Conservation (phyloP, 345 rosid genomes). For the Salix viminalis region DNA sequence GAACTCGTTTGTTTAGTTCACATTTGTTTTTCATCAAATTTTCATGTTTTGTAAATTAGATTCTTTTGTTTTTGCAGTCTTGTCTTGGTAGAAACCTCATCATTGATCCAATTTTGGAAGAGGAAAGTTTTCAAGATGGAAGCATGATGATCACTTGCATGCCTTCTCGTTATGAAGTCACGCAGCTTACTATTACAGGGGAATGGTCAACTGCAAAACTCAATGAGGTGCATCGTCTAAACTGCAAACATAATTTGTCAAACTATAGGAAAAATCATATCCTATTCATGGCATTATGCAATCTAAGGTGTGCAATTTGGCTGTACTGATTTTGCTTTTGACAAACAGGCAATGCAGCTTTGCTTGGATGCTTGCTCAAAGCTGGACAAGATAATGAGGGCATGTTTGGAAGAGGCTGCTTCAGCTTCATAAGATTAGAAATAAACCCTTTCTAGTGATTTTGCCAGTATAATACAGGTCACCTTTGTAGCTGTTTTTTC, state of each 20-base stretch:
- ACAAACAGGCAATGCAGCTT: slow-evolving; percentile 81
- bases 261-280: neutral
- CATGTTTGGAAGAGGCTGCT: slow-evolving; percentile 69
- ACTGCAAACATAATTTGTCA: neutral
- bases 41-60: neutral
- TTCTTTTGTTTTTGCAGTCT: slow-evolving; percentile 42
- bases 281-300: neutral
- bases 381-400: slow-evolving; percentile 78
- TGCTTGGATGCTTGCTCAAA: slow-evolving; percentile 80
- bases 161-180: slow-evolving; percentile 88
- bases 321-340: slow-evolving; percentile 6
- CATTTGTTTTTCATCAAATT: neutral
- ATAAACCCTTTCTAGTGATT: neutral
- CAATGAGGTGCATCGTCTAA: slow-evolving; percentile 52
- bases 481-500: neutral
- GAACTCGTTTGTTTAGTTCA: neutral
- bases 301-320: neutral
- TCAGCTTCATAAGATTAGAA: slow-evolving; percentile 45
- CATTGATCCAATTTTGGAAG: slow-evolving; percentile 76
- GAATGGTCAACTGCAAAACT: slow-evolving; percentile 79
- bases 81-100: slow-evolving; percentile 69
- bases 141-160: slow-evolving; percentile 72
- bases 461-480: neutral
- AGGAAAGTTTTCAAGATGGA: slow-evolving; percentile 89
- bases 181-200: slow-evolving; percentile 78